Conservation (phyloP, 441 rosid genomes). For the Monsonia emarginata region DNA sequence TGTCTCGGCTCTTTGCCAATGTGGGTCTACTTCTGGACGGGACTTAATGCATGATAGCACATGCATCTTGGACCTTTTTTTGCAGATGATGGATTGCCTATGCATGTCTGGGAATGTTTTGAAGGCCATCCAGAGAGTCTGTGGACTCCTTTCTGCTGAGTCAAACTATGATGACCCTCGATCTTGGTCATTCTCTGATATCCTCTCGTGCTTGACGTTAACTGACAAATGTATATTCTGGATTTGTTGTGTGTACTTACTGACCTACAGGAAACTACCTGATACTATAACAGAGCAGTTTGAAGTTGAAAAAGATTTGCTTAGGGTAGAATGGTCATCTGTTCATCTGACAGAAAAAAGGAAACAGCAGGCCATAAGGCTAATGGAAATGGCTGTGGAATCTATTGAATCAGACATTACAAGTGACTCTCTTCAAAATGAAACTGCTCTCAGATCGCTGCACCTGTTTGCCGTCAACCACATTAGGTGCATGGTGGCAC, state of each 20-base stretch:
- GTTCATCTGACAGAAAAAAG: slow-evolving; percentile 32
- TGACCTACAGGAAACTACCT: slow-evolving; percentile 68
- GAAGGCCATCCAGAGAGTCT: slow-evolving; percentile 51
- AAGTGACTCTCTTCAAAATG: slow-evolving; percentile 22
- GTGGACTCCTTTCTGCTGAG: slow-evolving; percentile 29
- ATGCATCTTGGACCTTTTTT: slow-evolving; percentile 72
- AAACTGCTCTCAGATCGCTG: slow-evolving; percentile 26
- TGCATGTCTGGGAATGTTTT: slow-evolving; percentile 65
- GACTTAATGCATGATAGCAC: slow-evolving; percentile 46
- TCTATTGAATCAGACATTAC: slow-evolving; percentile 24
- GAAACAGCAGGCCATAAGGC: slow-evolving; percentile 40
- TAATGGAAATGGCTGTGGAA: slow-evolving; percentile 36
- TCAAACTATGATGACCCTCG: slow-evolving; percentile 51
- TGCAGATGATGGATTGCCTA: slow-evolving; percentile 80
- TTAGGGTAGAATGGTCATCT: slow-evolving; percentile 56
- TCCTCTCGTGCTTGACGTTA: slow-evolving; percentile 68
- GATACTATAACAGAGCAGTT: slow-evolving; percentile 44
- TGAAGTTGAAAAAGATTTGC: slow-evolving; percentile 57
- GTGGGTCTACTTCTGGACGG: slow-evolving; percentile 30
- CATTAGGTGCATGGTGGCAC: slow-evolving; percentile 47
- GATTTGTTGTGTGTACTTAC: slow-evolving; percentile 93
- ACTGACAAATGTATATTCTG: slow-evolving; percentile 95
- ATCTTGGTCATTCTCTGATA: slow-evolving; percentile 57
- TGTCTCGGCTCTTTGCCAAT: slow-evolving; percentile 51
- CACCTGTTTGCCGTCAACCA: slow-evolving; percentile 52